Evolutionary conservation across 345 rosid species (phyloP), one percentile per base, ranked within the genome.

Genomic region (Corchorus capsularis): DNA sequence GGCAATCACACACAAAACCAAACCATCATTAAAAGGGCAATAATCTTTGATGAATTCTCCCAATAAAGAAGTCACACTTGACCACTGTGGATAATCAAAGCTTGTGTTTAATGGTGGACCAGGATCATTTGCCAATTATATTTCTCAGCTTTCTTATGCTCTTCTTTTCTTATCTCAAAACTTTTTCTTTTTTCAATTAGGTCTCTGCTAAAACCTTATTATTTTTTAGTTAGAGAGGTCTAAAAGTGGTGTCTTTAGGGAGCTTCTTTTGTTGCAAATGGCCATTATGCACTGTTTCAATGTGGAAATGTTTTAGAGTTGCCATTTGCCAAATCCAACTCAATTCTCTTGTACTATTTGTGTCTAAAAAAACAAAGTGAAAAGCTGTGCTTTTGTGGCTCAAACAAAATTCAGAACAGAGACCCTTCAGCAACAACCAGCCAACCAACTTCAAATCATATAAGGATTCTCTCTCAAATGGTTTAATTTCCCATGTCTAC

Each of bases 51-150:
- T 66, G 52, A 13, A 34, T 32, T 61, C 41, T 61, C 65, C 65
- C 65, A 74, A 63, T 4, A 79, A 77, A 73, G 80, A 66, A 82
- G 73, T 65, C 67, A 77, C 50, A 53, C 53, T 34, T 34, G 47
- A 41, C 19, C 35, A 50, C 66, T 68, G 82, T 69, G 65, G 77
- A 59, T 15, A 77, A 81, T 75, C 69, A 64, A 52, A 69, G 47
- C 4, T 56, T 6, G 47, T 20, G 41, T 70, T 59, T 56, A 62
- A 80, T 81, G 79, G 83, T 75, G 86, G 82, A 78, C 77, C 70
- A 66, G 86, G 82, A 78, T 75, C 70, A 66, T 54, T 62, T 62
- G 5, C 6, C 34, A 83, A 83, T 83, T 80, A 81, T 79, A 81
- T 79, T 77, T 75, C 43, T 39, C 73, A 52, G 62, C 74, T 70